phyloP scores from a whole-genome alignment of 192 early-diverging fungal species.

The Coemansia sp. region DNA sequence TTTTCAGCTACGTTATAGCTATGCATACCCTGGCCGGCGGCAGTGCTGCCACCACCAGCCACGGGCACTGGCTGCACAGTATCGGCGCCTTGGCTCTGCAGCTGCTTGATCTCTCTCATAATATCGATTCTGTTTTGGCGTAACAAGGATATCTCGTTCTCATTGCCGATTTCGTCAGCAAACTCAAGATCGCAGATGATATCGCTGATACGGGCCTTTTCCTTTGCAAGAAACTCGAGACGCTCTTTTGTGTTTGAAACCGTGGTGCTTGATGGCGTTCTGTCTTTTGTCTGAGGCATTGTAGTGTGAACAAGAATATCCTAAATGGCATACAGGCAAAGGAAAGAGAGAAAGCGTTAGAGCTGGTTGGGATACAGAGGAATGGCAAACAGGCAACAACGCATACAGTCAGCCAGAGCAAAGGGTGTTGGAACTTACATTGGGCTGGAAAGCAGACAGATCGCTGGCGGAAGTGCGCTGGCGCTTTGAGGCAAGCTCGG shows the following conservation, averaged over 20 bases:
- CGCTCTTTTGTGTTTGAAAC: conserved; percentile 6
- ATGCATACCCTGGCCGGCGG: not conserved
- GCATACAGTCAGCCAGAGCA: not conserved
- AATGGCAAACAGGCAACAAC: not conserved
- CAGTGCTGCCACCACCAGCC: no score
- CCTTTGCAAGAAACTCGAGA: conserved; percentile 25
- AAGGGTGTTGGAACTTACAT: not conserved
- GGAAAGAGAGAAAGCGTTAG: not conserved
- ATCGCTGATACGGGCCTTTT: conserved; percentile 55
- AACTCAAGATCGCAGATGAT: conserved; percentile 52
- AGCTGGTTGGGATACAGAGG: not conserved
- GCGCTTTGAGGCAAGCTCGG: not conserved
- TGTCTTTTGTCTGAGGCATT: not conserved
- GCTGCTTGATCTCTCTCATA: conserved; percentile 34
- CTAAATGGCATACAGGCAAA: not conserved
- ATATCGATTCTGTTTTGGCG: conserved; percentile 39
- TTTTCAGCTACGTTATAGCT: not conserved
- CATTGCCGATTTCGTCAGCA: conserved; percentile 45
- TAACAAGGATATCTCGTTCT: conserved; percentile 43
- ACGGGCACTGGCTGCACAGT: not conserved
- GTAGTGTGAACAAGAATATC: not conserved
- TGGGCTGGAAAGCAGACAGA: not conserved
- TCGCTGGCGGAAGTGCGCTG: not conserved
- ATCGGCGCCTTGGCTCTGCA: conserved; percentile 5
- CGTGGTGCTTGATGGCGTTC: no score